These are phyloP conservation scores for Lodderomyces oxycetoniae DNA, from an alignment of 1,139 yeast genomes.

Conservation along the genomic window DNA sequence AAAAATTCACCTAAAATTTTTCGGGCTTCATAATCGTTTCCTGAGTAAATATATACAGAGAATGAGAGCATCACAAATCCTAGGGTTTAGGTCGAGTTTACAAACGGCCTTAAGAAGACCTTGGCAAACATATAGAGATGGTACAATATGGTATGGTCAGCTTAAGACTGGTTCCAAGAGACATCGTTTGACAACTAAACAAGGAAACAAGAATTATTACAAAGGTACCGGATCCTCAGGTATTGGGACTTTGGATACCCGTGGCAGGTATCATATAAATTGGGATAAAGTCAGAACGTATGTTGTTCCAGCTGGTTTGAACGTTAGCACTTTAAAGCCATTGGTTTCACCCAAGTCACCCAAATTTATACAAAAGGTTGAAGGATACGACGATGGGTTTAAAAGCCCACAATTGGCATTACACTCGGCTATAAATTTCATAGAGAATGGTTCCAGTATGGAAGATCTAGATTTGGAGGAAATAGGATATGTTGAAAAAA, in stretches of 20 bases:
- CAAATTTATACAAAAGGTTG: conserved; percentile 59
- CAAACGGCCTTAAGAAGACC: conserved; percentile 64
- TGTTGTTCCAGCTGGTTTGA: conserved; percentile 65
- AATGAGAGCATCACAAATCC: conserved; percentile 54
- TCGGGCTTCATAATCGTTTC: no score
- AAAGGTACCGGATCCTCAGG: conserved; percentile 97
- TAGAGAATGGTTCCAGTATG: conserved; percentile 62
- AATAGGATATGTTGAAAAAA: conserved; percentile 43
- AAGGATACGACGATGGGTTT: conserved; percentile 69
- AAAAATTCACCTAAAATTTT: no score
- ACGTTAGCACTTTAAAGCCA: conserved; percentile 54
- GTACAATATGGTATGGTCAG: conserved; percentile 76
- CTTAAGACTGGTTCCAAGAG: conserved; percentile 79
- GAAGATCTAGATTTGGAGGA: conserved; percentile 36
- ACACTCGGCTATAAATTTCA: conserved; percentile 67
- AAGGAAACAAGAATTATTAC: conserved; percentile 89
- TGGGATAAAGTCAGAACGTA: conserved; percentile 89
- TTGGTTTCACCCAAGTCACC: conserved; percentile 70
- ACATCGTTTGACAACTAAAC: conserved; percentile 81
- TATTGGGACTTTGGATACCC: conserved; percentile 71
- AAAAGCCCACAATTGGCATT: conserved; percentile 72
- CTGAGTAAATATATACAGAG: no score
- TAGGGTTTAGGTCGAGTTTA: conserved; percentile 52
- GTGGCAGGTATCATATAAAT: conserved; percentile 72
- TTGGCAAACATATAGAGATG: conserved; percentile 83